Conservation (phyloP, 257 asterid species). For the Gentiana straminea region DNA sequence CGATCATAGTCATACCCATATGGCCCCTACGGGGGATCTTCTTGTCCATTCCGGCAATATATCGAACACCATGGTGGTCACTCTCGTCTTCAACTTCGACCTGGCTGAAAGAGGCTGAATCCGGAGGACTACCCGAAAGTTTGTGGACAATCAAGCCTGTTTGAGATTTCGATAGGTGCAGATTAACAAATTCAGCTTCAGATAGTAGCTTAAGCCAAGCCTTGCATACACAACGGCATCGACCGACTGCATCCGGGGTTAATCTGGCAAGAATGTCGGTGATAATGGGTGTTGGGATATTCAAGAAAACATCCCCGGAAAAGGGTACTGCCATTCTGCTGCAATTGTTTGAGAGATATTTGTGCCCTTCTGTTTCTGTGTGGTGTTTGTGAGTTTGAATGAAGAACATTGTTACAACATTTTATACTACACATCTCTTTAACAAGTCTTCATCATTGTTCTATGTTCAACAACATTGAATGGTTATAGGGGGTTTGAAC, state of each 20-base stretch:
- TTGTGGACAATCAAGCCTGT: constrained; percentile 12
- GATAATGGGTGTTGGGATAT: constrained; percentile 21
- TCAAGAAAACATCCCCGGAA: neutral
- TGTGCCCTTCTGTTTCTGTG: too few species aligned
- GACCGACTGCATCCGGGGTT: neutral
- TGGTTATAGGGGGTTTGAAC: too few species aligned
- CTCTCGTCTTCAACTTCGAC: constrained; percentile 16
- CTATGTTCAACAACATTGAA: too few species aligned
- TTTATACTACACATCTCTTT: too few species aligned
- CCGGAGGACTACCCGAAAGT: neutral
- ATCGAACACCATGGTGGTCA: constrained; percentile 3
- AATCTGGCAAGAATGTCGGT: constrained; percentile 24
- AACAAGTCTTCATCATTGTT: too few species aligned
- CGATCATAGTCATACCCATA: constrained; percentile 6
- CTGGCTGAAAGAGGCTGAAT: neutral
- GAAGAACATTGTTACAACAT: too few species aligned
- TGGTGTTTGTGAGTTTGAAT: too few species aligned
- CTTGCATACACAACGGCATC: too few species aligned
- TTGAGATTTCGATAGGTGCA: constrained; percentile 15
- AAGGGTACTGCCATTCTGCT: too few species aligned
- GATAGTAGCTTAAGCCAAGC: constrained; percentile 2
- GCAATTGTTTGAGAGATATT: too few species aligned
- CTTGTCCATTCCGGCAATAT: constrained; percentile 1
- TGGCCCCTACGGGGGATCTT: neutral
- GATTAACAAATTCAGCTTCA: constrained; percentile 11